Conservation (phyloP, 257 asterid genomes). For the Penstemon davidsonii region DNA sequence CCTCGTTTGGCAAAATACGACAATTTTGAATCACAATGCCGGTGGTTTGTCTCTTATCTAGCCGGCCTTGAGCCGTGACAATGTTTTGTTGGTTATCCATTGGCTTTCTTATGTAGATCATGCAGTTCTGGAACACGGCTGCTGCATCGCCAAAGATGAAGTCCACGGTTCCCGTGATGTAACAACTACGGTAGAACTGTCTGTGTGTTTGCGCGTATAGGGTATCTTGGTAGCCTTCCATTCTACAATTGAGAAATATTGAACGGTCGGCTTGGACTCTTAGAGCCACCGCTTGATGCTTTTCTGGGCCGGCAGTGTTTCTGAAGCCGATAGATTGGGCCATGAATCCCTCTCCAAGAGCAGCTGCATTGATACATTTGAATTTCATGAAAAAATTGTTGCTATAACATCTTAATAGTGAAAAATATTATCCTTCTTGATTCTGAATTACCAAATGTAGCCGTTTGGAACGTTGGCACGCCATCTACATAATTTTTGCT, state of each 20-base stretch:
- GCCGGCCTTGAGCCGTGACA: constrained; percentile 71
- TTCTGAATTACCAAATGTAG: constrained; percentile 64
- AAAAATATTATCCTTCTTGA: not conserved
- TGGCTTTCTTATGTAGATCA: constrained; percentile 59
- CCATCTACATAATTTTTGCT: constrained; percentile 75
- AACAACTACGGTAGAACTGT: constrained; percentile 75
- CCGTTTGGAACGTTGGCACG: constrained; percentile 69
- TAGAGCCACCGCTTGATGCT: constrained; percentile 90
- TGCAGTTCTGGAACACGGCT: constrained; percentile 71
- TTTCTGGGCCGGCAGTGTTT: constrained; percentile 90
- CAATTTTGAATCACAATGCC: constrained; percentile 76
- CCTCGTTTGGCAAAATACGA: constrained; percentile 48
- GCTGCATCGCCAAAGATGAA: constrained; percentile 85
- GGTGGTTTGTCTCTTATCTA: constrained; percentile 57
- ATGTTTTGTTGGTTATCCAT: constrained; percentile 57
- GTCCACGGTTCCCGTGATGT: constrained; percentile 71
- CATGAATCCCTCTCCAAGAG: constrained; percentile 65
- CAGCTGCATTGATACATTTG: constrained; percentile 42
- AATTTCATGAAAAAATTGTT: too few species aligned
- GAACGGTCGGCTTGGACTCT: constrained; percentile 72
- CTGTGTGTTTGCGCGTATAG: constrained; percentile 66
- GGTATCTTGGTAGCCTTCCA: constrained; percentile 76
- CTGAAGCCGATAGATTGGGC: constrained; percentile 81
- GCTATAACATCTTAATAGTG: not conserved
- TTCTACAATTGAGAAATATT: constrained; percentile 68